phyloP scores from a whole-genome alignment of 2,329 filamentous ascomycete genomes.

The Pseudogymnoascus sp. region DNA sequence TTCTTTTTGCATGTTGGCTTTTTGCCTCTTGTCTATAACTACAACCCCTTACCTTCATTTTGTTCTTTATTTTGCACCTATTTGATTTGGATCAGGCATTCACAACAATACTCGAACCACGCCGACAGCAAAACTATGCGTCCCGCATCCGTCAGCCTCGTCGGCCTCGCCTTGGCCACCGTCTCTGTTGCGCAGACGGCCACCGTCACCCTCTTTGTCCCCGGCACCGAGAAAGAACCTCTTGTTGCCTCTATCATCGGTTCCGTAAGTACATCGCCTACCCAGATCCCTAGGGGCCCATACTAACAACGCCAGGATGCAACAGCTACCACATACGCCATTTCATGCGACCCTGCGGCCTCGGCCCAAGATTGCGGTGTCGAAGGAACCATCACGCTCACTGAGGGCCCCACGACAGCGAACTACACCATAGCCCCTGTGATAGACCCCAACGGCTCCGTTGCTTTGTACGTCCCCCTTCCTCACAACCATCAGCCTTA shows the following conservation, averaged over 20 bases:
- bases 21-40: background rate
- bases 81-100: background rate
- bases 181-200: slow-evolving; percentile 17
- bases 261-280: slow-evolving; percentile 12
- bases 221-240: slow-evolving; percentile 16
- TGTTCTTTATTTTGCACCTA: background rate
- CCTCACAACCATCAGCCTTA: background rate
- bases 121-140: slow-evolving; percentile 16
- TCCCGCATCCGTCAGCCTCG: slow-evolving; percentile 15
- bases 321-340: slow-evolving; percentile 19
- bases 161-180: slow-evolving; percentile 18
- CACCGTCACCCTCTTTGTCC: slow-evolving; percentile 17
- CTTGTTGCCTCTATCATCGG: slow-evolving; percentile 17
- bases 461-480: slow-evolving; percentile 14
- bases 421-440: slow-evolving; percentile 15
- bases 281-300: background rate
- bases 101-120: background rate
- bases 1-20: background rate
- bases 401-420: slow-evolving; percentile 16
- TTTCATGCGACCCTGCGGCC: slow-evolving; percentile 13
- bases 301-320: slow-evolving; percentile 15
- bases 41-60: background rate
- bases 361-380: slow-evolving; percentile 14
- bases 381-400: slow-evolving; percentile 13
- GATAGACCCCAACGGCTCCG: slow-evolving; percentile 8